Conservation (phyloP, 345 rosid genomes). For the Camelina neglecta region DNA sequence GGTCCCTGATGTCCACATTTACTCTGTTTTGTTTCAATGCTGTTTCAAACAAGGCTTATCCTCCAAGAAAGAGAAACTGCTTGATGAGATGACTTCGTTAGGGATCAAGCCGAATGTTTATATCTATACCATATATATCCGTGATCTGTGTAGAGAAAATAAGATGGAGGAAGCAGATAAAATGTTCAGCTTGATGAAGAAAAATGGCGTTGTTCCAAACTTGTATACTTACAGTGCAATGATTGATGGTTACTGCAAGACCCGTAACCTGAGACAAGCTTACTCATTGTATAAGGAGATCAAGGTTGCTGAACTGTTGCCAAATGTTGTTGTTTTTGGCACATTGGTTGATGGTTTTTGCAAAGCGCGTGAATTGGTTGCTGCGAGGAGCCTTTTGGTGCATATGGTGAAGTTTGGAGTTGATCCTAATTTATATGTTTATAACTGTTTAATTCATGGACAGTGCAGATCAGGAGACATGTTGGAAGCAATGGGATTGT, state of each 20-base stretch:
- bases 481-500: constrained; percentile 52
- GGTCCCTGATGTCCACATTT: constrained; percentile 61
- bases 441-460: constrained; percentile 67
- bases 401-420: constrained; percentile 63
- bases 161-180: constrained; percentile 55
- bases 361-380: constrained; percentile 52
- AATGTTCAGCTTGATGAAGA: constrained; percentile 53
- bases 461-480: constrained; percentile 51
- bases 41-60: constrained; percentile 59
- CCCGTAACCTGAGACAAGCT: constrained; percentile 47
- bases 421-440: constrained; percentile 60
- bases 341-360: constrained; percentile 62
- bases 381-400: constrained; percentile 55
- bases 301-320: constrained; percentile 49
- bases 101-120: constrained; percentile 63
- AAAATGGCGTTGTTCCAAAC: constrained; percentile 52
- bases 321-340: constrained; percentile 66
- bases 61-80: constrained; percentile 48
- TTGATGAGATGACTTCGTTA: constrained; percentile 54
- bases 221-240: constrained; percentile 58
- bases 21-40: constrained; percentile 59
- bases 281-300: constrained; percentile 52
- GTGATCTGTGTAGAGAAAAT: constrained; percentile 52
- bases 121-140: constrained; percentile 54
- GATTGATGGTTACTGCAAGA: constrained; percentile 66